Conservation (phyloP, 139 green algal species). For the Pycnococcus provasolii region DNA sequence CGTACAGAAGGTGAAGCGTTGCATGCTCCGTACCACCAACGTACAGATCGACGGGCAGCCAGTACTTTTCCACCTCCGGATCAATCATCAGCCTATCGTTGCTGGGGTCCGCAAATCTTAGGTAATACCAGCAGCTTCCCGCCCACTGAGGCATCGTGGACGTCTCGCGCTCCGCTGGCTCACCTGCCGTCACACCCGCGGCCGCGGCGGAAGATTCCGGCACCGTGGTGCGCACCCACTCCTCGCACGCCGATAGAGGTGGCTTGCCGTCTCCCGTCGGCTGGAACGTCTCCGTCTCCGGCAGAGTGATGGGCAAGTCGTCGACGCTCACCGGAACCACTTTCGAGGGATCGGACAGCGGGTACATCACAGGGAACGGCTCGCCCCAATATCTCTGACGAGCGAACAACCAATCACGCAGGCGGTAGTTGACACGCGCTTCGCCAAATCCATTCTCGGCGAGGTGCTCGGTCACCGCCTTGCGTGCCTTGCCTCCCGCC, state of each 20-base stretch:
- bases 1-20: slow-evolving; percentile 96
- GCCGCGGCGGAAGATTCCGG: not conserved
- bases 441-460: slow-evolving; percentile 31
- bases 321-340: not conserved
- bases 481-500: slow-evolving; percentile 32
- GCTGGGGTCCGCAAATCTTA: slow-evolving; percentile 84
- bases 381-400: slow-evolving; percentile 98
- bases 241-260: slow-evolving; percentile 63
- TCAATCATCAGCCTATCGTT: slow-evolving; percentile 64
- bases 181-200: slow-evolving; percentile 16
- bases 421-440: slow-evolving; percentile 87
- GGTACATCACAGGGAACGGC: slow-evolving; percentile 89
- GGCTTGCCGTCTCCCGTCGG: slow-evolving; percentile 70
- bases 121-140: slow-evolving; percentile 93
- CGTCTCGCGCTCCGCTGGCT: slow-evolving; percentile 64
- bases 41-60: slow-evolving; percentile 97
- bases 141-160: slow-evolving; percentile 96
- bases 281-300: slow-evolving; percentile 66
- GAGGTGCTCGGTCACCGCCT: slow-evolving; percentile 44
- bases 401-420: slow-evolving; percentile 97
- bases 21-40: slow-evolving; percentile 97
- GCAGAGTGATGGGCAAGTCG: too few species aligned
- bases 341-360: slow-evolving; percentile 1
- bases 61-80: slow-evolving; percentile 66
- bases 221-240: slow-evolving; percentile 53